Evolutionary conservation across 371 early-diverging fungal genomes (phyloP), one percentile per base, ranked within the genome.

Genomic region (Haplosporangium sp.): DNA sequence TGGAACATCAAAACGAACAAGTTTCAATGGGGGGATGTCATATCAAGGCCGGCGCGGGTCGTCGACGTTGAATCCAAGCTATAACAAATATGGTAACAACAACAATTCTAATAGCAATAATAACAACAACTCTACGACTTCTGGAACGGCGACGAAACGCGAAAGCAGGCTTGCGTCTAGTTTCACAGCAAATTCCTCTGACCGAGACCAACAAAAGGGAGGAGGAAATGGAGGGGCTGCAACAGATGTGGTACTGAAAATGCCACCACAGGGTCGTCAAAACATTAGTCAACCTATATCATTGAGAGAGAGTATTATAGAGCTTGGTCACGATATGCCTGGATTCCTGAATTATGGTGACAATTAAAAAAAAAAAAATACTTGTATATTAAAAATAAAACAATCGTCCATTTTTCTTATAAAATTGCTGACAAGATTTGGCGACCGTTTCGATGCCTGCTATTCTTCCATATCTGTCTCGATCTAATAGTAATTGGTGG

Each of bases 11-110:
- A 68, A 13, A n/a, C 50, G 60, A 19, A 10, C 61, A 50, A 66
- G 55, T 55, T 39, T 56, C 4, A 58, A 64, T 20, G 27, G 27
- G 27, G 45, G 65, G n/a, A 47, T 47, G n/a, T 45, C 62, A 9
- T 40, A 60, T 42, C 67, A 67, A 39, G 57, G 39, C 35, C 76
- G 70, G 34, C 61, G 76, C 20, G 40, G 50, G 47, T 70, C 76
- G 5, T 76, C 76, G 13, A 76, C 69, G 8, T 52, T 76, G 63
- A 76, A 76, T 38, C 76, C 76, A 20, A 40, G 40, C 11, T 53
- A 74, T 37, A 74, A 57, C 50, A 20, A 60, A 52, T 60, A 64
- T 20, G 52, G 65, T 20, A 65, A 56, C 53, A n/a, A n/a, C 17
- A 20, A 52, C 20, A 52, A 52, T 1, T 7, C 2, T 53, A 53